phyloP scores from a whole-genome alignment of 108 stramenopile species.

The Nannochloropsis gaditana region DNA sequence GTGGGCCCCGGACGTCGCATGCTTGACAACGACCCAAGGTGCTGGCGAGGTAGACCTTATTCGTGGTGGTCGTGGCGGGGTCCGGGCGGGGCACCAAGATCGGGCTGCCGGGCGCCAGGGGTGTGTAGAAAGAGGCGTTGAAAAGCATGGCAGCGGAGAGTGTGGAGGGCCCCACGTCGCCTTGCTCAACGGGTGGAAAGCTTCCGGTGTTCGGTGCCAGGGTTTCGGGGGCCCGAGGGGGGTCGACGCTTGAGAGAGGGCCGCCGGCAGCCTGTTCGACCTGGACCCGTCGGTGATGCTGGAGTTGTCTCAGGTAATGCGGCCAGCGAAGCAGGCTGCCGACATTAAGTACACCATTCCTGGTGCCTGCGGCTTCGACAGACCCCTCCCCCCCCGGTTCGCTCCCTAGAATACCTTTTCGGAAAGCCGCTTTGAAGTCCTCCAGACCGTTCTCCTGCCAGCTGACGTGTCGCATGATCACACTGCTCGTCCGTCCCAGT shows the following conservation, averaged over 20 bases:
- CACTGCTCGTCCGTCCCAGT: not conserved
- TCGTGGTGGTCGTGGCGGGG: not conserved
- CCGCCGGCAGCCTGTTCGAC: not conserved
- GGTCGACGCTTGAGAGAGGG: not conserved
- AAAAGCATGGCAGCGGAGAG: not conserved
- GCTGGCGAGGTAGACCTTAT: slow-evolving; percentile 5
- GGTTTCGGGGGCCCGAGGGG: not conserved
- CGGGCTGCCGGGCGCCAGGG: not conserved
- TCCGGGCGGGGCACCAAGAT: not conserved
- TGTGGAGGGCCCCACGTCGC: not conserved
- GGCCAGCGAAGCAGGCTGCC: not conserved
- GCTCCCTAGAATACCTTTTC: not conserved
- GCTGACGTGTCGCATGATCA: not conserved
- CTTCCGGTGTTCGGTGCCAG: not conserved
- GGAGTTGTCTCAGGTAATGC: not conserved
- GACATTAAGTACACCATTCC: too few relatives aligned
- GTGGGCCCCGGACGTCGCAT: not conserved
- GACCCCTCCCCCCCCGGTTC: not conserved
- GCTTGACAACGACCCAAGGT: not conserved
- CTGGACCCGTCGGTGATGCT: slow-evolving; percentile 13
- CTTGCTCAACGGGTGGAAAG: not conserved
- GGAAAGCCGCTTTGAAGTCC: not conserved
- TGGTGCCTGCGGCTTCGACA: not conserved
- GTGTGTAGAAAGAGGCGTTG: not conserved
- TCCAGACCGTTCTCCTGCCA: not conserved